Evolutionary conservation across 805 yeast genomes (phyloP), one percentile per base, ranked within the genome.

Genomic region (Barnettozyma salicaria): DNA sequence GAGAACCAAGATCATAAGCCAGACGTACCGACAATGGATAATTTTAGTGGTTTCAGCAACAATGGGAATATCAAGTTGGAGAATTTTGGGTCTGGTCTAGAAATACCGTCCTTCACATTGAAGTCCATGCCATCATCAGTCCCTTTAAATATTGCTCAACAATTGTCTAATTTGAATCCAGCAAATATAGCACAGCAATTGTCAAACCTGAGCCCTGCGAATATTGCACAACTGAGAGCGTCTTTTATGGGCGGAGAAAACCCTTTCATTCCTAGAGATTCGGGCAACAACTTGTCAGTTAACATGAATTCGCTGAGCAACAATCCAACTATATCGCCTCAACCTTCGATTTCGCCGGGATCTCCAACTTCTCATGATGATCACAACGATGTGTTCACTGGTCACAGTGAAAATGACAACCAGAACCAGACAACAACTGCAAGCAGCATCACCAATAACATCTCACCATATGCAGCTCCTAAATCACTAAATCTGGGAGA

Each of bases 401-500:
- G 30, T 16, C 39, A 35, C 18, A 22, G 17, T 16, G 20, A 19
- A 16, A 20, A 20, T n/a, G n/a, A n/a, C n/a, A n/a, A n/a, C n/a
- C n/a, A n/a, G n/a, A n/a, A n/a, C n/a, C n/a, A n/a, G n/a, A n/a
- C n/a, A n/a, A n/a, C n/a, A n/a, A n/a, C n/a, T n/a, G 28, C 16
- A 23, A 25, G 10, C 23, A 25, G 12, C 8, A 14, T 2, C 34
- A 36, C 24, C 30, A 14, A 21, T n/a, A 30, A 19, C 16, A 24
- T 19, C 12, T 36, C 40, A 9, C 43, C 52, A 38, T 50, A 56
- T 37, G 64, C 59, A 19, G 11, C 59, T 55, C 37, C 61, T 83
- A 32, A 40, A 83, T 65, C 83, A 72, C 64, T 82, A 22, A 50
- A 52, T 28, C 29, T 52, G 20, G 27, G 34, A 10, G 97, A 90